Percentiles rank a stretch among this genome's conserved stretches.
Conservation (phyloP, 1,139 yeast genomes). For the Arxiozyma telluris region DNA sequence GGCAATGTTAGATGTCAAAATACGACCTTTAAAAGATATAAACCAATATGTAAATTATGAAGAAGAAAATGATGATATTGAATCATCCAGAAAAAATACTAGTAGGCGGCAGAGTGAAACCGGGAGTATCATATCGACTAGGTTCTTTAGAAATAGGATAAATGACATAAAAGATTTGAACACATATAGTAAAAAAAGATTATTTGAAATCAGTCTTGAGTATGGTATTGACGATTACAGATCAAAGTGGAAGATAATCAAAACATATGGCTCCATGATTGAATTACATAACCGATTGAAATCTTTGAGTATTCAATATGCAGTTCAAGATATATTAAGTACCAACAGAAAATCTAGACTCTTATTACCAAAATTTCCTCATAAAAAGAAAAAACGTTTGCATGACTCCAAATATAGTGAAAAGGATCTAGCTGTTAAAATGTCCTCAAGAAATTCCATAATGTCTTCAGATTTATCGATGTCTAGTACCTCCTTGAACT, state of each 20-base stretch:
- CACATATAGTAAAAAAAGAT: conserved; percentile 21
- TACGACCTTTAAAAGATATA: conserved; percentile 32
- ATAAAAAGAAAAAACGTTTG: conserved; percentile 15
- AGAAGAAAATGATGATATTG: background rate
- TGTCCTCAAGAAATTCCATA: background rate
- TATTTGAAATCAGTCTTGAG: conserved; percentile 63
- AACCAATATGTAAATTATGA: conserved; percentile 6
- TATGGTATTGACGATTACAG: conserved; percentile 82
- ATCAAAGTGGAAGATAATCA: conserved; percentile 71
- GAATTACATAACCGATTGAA: conserved; percentile 61
- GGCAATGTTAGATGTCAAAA: conserved; percentile 58
- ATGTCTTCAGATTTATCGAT: conserved; percentile 1
- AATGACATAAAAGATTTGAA: background rate
- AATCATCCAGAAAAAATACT: background rate
- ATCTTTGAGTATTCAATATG: conserved; percentile 38
- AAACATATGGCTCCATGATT: conserved; percentile 62
- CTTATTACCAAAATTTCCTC: conserved; percentile 29
- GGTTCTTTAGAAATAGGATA: background rate
- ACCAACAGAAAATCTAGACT: conserved; percentile 21
- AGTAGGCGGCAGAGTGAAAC: background rate
- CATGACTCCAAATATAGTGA: background rate
- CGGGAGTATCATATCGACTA: background rate
- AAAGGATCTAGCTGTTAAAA: background rate
- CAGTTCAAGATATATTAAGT: conserved; percentile 20
- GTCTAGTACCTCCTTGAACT: conserved; percentile 2